These are phyloP conservation scores for Nicotiana paniculata DNA, from an alignment of 257 asterid species.

Conservation along the genomic window DNA sequence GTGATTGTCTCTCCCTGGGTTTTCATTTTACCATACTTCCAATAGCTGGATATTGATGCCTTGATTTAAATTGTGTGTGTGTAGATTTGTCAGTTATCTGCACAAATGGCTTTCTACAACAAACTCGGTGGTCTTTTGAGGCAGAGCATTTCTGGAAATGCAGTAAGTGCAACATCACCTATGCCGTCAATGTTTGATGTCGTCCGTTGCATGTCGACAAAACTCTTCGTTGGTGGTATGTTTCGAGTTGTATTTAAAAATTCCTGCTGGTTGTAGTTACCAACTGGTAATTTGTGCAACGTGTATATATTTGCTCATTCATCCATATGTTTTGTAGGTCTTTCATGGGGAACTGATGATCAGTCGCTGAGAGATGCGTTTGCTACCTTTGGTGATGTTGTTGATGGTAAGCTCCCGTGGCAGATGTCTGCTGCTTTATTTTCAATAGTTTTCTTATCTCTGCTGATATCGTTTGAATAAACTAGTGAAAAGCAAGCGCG, in stretches of 20 bases:
- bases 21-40: neutral
- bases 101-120: conserved; percentile 62
- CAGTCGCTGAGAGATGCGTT: conserved; percentile 60
- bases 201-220: no score
- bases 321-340: conserved; percentile 36
- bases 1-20: neutral
- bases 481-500: neutral
- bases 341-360: conserved; percentile 65
- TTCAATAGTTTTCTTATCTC: neutral
- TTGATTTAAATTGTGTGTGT: neutral
- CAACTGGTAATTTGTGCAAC: neutral
- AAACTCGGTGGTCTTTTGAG: conserved; percentile 50
- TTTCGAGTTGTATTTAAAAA: neutral
- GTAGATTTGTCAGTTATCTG: conserved; percentile 19
- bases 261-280: neutral
- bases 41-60: neutral
- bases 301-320: neutral
- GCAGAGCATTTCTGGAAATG: conserved; percentile 34
- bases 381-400: conserved; percentile 58
- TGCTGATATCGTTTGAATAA: neutral
- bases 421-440: neutral
- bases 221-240: conserved; percentile 68
- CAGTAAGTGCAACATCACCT: conserved; percentile 25
- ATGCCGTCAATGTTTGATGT: no score
- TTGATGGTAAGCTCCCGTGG: conserved; percentile 27